Evolutionary conservation across 2,329 filamentous ascomycete species (phyloP).

Genomic region (Fusarium incarnatum): DNA sequence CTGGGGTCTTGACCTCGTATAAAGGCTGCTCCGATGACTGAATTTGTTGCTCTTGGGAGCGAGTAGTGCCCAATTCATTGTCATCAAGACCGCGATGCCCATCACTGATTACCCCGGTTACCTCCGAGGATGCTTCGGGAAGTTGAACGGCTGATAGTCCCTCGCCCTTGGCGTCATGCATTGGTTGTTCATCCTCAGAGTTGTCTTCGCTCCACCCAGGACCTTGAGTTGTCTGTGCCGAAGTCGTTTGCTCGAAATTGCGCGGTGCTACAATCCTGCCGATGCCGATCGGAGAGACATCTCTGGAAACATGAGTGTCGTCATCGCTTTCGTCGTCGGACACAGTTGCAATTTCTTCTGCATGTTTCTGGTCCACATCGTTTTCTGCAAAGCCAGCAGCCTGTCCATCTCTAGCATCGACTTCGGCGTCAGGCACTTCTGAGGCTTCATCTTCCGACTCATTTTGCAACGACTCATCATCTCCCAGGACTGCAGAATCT

Average conservation of each 20-base stretch:
- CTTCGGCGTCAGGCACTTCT: not conserved
- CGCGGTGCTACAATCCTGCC: constrained; percentile 6
- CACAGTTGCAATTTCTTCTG: not conserved
- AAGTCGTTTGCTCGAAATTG: not conserved
- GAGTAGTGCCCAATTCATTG: constrained; percentile 8
- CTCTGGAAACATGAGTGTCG: constrained; percentile 9
- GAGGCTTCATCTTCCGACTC: constrained; percentile 1
- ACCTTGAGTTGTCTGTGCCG: constrained; percentile 1
- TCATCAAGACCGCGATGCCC: not conserved
- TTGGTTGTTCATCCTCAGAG: not conserved
- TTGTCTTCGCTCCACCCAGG: not conserved
- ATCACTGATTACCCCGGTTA: not conserved
- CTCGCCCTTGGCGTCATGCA: not conserved
- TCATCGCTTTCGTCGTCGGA: constrained; percentile 29
- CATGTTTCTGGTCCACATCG: not conserved
- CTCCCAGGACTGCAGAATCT: not conserved
- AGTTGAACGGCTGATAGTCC: not conserved
- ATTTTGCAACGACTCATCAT: not conserved
- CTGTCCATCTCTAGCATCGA: not conserved
- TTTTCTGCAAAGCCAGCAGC: not conserved
- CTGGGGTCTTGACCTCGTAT: constrained; percentile 16
- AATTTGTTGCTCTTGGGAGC: not conserved
- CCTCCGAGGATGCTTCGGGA: not conserved
- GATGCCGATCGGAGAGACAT: constrained; percentile 15
- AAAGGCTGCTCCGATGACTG: not conserved